These are phyloP conservation scores for Piromyces sp. DNA, from an alignment of 192 early-diverging fungal species.

Conservation along the genomic window DNA sequence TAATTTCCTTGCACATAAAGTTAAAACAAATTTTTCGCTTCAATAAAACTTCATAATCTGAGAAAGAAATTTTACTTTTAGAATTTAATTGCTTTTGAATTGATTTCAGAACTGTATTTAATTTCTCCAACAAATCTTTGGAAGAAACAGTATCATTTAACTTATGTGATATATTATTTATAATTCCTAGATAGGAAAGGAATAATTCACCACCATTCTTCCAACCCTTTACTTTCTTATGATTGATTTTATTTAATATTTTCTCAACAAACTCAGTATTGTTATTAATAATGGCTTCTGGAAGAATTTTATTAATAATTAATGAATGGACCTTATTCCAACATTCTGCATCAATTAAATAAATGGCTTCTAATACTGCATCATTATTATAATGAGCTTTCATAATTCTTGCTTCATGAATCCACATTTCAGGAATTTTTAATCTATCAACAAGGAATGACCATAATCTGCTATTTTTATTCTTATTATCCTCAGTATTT, in stretches of 20 bases:
- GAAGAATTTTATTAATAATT: neutral
- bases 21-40: neutral
- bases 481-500: neutral
- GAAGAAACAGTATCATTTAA: neutral
- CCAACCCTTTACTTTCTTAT: neutral
- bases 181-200: neutral
- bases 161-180: neutral
- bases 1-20: neutral
- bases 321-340: neutral
- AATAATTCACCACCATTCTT: neutral
- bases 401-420: conserved; percentile 38
- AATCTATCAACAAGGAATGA: conserved; percentile 42
- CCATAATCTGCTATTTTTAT: conserved; percentile 1
- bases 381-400: conserved; percentile 29
- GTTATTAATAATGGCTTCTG: neutral
- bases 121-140: neutral
- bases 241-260: neutral
- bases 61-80: neutral
- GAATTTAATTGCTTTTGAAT: neutral
- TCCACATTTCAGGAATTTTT: conserved; percentile 43
- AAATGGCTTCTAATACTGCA: conserved; percentile 11
- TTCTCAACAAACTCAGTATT: neutral
- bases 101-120: neutral
- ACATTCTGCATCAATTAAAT: conserved; percentile 18
- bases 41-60: neutral